phyloP scores from a whole-genome alignment of 345 rosid genomes.

The Hibiscus tridactylites region DNA sequence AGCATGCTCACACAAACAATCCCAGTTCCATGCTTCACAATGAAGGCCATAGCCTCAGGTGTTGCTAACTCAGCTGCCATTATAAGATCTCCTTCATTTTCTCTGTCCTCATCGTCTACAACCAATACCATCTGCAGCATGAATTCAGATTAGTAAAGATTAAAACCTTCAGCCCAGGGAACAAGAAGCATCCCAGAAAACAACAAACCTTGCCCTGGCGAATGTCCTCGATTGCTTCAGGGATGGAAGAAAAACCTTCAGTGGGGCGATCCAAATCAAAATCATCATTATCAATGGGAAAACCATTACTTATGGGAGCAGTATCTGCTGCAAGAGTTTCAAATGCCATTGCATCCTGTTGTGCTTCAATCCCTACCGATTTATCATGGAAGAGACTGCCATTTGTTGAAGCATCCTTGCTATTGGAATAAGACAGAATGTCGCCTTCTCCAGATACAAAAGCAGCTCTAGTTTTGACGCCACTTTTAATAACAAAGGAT shows the following conservation, averaged over 20 bases:
- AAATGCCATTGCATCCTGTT: constrained; percentile 6
- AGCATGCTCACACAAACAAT: constrained; percentile 87
- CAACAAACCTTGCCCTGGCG: constrained; percentile 78
- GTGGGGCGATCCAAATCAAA: constrained; percentile 69
- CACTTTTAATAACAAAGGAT: constrained; percentile 24
- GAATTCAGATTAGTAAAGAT: constrained; percentile 11
- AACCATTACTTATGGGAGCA: constrained; percentile 28
- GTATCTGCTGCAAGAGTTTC: constrained; percentile 44
- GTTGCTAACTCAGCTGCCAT: constrained; percentile 83
- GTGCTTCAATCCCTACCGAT: constrained; percentile 16
- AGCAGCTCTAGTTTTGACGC: constrained; percentile 35
- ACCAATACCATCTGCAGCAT: constrained; percentile 70
- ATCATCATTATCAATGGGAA: constrained; percentile 47
- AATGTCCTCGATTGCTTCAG: constrained; percentile 82
- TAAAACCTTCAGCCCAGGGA: not conserved
- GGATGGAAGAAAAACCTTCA: constrained; percentile 65
- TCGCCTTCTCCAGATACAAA: constrained; percentile 59
- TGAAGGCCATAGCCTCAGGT: constrained; percentile 93
- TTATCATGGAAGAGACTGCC: constrained; percentile 21
- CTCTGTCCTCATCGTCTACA: constrained; percentile 93
- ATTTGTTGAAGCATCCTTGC: not conserved
- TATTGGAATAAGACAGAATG: constrained; percentile 36
- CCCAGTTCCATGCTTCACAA: constrained; percentile 88
- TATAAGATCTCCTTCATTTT: constrained; percentile 88
- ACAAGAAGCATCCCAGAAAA: not conserved